These are phyloP conservation scores for Alnus rubra DNA, from an alignment of 306 rosid genomes.

Conservation along the genomic window DNA sequence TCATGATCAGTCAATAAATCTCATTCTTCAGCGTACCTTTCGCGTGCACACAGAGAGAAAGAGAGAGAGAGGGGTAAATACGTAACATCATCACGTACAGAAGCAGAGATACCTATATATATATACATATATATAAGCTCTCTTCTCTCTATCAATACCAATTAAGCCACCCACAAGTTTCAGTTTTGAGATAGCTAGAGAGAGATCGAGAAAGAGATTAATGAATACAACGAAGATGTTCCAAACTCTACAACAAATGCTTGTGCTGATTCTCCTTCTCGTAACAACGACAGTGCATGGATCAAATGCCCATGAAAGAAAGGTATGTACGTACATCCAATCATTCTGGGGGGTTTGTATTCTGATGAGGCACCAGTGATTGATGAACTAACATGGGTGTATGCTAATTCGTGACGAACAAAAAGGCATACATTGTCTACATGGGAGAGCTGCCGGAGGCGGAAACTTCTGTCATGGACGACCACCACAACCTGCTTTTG, in stretches of 20 bases:
- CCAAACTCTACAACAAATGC: slow-evolving; percentile 15
- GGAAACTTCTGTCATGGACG: slow-evolving; percentile 28
- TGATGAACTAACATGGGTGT: neutral
- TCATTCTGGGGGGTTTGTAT: neutral
- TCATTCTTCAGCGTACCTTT: slow-evolving; percentile 16
- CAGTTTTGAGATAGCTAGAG: neutral
- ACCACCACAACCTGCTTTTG: slow-evolving; percentile 57
- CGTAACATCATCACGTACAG: neutral
- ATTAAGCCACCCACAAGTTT: neutral
- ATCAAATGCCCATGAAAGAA: slow-evolving; percentile 49
- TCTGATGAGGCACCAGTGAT: neutral
- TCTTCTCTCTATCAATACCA: neutral
- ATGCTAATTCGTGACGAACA: slow-evolving; percentile 15
- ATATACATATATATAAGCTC: neutral
- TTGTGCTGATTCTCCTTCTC: slow-evolving; percentile 26
- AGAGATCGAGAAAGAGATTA: slow-evolving; percentile 3
- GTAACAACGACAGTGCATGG: slow-evolving; percentile 35
- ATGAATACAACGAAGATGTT: slow-evolving; percentile 25
- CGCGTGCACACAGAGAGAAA: slow-evolving; percentile 9
- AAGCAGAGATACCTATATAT: neutral
- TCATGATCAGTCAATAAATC: slow-evolving; percentile 22
- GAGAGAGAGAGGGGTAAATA: neutral
- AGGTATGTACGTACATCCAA: slow-evolving; percentile 36
- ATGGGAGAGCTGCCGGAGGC: slow-evolving; percentile 60
- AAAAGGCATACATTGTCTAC: slow-evolving; percentile 80